These are phyloP conservation scores for Thelonectria rubi DNA, from an alignment of 2,329 filamentous ascomycete genomes.

Conservation along the genomic window DNA sequence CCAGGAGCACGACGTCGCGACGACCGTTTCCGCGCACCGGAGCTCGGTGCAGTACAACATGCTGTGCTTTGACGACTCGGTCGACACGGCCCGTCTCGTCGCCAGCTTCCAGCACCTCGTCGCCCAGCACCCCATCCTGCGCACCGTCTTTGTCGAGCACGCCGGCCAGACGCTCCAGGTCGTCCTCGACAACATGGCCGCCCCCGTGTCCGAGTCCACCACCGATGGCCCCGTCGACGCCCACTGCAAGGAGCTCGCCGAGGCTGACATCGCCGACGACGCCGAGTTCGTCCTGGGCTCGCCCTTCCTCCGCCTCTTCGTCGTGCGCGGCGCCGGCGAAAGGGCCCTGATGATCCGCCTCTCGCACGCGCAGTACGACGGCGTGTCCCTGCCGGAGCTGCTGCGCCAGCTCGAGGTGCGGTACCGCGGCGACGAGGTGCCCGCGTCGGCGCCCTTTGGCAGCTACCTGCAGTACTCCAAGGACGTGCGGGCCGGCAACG, in stretches of 20 bases:
- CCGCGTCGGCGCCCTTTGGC: slow-evolving; percentile 33
- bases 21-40: slow-evolving; percentile 33
- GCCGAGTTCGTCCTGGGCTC: slow-evolving; percentile 26
- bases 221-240: slow-evolving; percentile 24
- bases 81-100: slow-evolving; percentile 30
- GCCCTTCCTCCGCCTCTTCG: slow-evolving; percentile 34
- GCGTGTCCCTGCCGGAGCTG: slow-evolving; percentile 56
- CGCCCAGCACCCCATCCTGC: slow-evolving; percentile 36
- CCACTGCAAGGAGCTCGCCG: slow-evolving; percentile 32
- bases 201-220: slow-evolving; percentile 27
- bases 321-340: slow-evolving; percentile 29
- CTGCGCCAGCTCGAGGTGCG: slow-evolving; percentile 52
- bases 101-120: slow-evolving; percentile 38
- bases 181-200: slow-evolving; percentile 31
- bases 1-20: slow-evolving; percentile 35
- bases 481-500: slow-evolving; percentile 14
- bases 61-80: slow-evolving; percentile 40
- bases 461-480: slow-evolving; percentile 30
- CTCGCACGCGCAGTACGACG: slow-evolving; percentile 61
- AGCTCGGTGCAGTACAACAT: slow-evolving; percentile 44
- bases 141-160: slow-evolving; percentile 40
- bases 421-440: slow-evolving; percentile 45
- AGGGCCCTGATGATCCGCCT: slow-evolving; percentile 44
- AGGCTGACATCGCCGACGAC: slow-evolving; percentile 24
- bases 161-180: slow-evolving; percentile 31